Evolutionary conservation across 495 filamentous ascomycete genomes (phyloP).

Genomic region (Xylaria bambusicola): DNA sequence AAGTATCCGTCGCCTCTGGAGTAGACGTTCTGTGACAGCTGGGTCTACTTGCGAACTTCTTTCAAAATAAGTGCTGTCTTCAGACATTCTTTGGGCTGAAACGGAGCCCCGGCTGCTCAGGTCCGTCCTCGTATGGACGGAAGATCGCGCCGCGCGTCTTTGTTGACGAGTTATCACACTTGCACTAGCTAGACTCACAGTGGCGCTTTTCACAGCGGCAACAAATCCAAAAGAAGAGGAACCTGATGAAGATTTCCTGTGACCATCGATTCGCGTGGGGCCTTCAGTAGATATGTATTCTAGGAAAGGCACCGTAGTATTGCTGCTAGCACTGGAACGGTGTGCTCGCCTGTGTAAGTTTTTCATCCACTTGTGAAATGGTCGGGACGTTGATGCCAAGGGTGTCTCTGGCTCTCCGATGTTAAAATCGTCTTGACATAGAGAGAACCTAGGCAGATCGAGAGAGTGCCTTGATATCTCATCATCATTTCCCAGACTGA

Average conservation of each 20-base stretch:
- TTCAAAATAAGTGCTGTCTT: constrained; percentile 63
- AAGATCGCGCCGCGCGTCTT: constrained; percentile 52
- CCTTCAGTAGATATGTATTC: constrained; percentile 38
- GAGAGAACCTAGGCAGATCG: constrained; percentile 29
- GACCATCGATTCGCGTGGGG: constrained; percentile 34
- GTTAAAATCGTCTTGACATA: constrained; percentile 18
- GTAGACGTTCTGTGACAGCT: constrained; percentile 66
- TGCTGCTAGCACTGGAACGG: constrained; percentile 32
- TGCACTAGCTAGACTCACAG: constrained; percentile 67
- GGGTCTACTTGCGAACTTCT: constrained; percentile 63
- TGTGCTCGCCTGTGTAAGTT: constrained; percentile 55
- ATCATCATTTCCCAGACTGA: constrained; percentile 39
- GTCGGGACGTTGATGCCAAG: constrained; percentile 29
- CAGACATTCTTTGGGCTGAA: constrained; percentile 60
- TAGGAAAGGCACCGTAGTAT: constrained; percentile 48
- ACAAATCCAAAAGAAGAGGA: constrained; percentile 79
- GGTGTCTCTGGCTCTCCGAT: constrained; percentile 13
- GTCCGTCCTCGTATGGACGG: constrained; percentile 58
- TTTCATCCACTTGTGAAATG: constrained; percentile 61
- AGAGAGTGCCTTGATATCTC: constrained; percentile 29
- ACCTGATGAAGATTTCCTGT: constrained; percentile 63
- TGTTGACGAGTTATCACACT: constrained; percentile 65
- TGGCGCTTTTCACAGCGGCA: constrained; percentile 74
- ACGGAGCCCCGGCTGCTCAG: constrained; percentile 64
- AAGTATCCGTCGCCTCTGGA: constrained; percentile 74